Evolutionary conservation across 108 stramenopile species (phyloP), one percentile per base, ranked within the genome.

Genomic region (Nitzschia sp.): DNA sequence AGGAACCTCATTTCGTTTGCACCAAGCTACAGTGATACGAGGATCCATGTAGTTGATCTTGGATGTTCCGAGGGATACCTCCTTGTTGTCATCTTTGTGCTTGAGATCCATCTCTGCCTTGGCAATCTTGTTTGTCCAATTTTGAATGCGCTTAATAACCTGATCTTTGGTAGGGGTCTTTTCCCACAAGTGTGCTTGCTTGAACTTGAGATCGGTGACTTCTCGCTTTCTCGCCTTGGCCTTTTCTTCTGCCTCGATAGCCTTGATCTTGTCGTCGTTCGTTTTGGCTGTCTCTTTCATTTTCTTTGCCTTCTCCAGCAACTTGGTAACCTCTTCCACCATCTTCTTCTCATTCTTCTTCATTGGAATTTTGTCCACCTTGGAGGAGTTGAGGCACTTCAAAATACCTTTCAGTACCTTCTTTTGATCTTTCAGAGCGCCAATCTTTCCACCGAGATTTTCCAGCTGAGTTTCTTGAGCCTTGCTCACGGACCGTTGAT

Each of bases 11-110:
- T 93, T 93, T 38, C 94, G 84, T 75, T 99, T 99, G 84, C 99
- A 99, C 95, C 96, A 99, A 8, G 99, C 99, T 3, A 99, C 98
- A 19, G 96, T 86, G 61, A 98, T 96, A 46, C 99, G 93, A 3
- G 98, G 99, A 83, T 98, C 98, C 97, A 98, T 98, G 78, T 99
- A 99, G 76, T 99, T 99, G 79, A 98, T 96, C 89, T 91, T 91
- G 41, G 94, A 94, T 25, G 96, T 97, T 62, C 94, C 93, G 10
- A 97, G 82, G 8, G 92, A 83, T 3, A 99, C 99, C 72, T 97
- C 96, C 83, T 99, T 99, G 77, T 98, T 99, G 57, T 99, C 98
- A 55, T 98, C 98, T 59, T 95, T 95, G 82, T 98, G 95, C 71
- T 96, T 95, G 42, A 98, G 71, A 56, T 96, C 95, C 73, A 97